Base-by-base conservation (phyloP, 768 basidiomycete genomes). In the Termitomyces sp. region DNA sequence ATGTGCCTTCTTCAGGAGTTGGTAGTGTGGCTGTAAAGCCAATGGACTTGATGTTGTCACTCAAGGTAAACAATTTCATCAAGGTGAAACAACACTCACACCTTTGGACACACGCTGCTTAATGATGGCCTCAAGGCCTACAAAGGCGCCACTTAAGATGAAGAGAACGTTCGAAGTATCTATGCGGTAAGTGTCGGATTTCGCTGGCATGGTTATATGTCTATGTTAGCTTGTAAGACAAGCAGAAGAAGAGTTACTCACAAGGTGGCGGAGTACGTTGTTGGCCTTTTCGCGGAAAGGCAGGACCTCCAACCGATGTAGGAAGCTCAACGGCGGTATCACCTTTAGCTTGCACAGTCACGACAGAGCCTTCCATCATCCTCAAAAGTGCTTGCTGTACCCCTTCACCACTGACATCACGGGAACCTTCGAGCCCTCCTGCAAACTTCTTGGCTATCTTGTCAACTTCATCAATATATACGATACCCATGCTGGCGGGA, bases 381-480 rank as follows among this genome's bases (percentile, higher is more conserved):
- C 96, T 84, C 5, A 97, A 76, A 18, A 97, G 81, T 20, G 92
- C 88, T 73, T 98, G 95, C 69, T 98, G 96, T 6, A 98, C 96
- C 38, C 96, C 96, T 80, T 97, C 95, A 11, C 96, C 96, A 24
- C 93, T 90, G 1, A 98, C 95, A 71, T 98, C 96, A 66, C 91
- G 82, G 6, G 88, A 85, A 4, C 87, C 85, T 65, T 92, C 91
- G 33, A 79, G 77, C 5, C 89, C 88, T 48, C 82, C 74, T 8
- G 66, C 71, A 7, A 79, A 71, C 67, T 84, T 89, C 53, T 86
- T 83, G 15, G 94, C 90, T 61, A 97, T 87, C 76, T 98, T 98
- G 77, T 98, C 96, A 1, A 95, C 79, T 76, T 98, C 96, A 68
- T 98, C 96, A 51, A 98, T 95, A 70, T 96, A 96, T 36, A 98